Base-by-base conservation (phyloP, 805 yeast species). In the Komagataella phaffii region DNA sequence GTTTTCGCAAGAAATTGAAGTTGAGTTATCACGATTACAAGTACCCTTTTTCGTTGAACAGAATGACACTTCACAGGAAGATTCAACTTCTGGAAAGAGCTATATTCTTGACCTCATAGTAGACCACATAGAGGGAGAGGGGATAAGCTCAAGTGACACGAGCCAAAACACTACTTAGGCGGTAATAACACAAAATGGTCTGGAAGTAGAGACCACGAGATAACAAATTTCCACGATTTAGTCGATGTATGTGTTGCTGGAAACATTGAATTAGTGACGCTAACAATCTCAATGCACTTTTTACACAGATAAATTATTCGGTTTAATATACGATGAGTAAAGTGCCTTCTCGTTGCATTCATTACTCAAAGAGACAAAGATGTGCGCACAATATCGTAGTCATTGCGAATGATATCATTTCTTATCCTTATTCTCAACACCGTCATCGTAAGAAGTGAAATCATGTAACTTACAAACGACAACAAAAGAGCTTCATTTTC, bases 161-260 rank as follows among this genome's bases (percentile, higher is more conserved):
- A 30, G 40, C 40, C 40, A 30, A 30, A 30, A 10, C 40, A 14
- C n/a, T 30, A 30, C 40, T 5, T 14, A 30, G 6, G 40, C 40
- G 4, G 40, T 10, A 8, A 30, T 14, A 10, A 14, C 6, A 30
- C 10, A 8, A 14, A 30, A 30, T 30, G 12, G 12, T 8, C 14
- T 14, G 40, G 4, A 14, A 30, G 40, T 30, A 4, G 40, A 30
- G 40, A 17, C 17, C 40, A 5, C 2, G 40, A 30, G 12, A 3
- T 30, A 30, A 10, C 14, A 30, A 8, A 14, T 30, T 30, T 14
- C 5, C 8, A 17, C 24, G 6, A 19, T 2, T 7, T 6, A 17
- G n/a, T 18, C 12, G 48, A 45, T 50, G 52, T 50, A 17, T 46
- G 52, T 50, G 52, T 36, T 30, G 46, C 24, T 50, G 52, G 52